These are phyloP conservation scores for Mycena olivaceomarginata DNA, from an alignment of 768 basidiomycete genomes.

Conservation along the genomic window DNA sequence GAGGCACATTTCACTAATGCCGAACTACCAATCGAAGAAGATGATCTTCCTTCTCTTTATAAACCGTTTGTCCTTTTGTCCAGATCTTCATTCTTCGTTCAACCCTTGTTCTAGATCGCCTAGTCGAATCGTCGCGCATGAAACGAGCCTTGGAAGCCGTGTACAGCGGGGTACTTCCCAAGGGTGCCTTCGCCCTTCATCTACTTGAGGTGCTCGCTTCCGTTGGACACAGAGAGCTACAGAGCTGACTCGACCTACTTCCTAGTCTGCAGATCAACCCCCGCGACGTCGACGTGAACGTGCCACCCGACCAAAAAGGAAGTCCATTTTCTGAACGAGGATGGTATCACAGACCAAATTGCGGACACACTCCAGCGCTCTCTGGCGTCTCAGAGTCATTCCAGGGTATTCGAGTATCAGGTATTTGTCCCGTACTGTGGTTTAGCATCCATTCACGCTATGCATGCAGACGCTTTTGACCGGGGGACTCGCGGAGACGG, in stretches of 20 bases:
- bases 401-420: slow-evolving; percentile 85
- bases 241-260: slow-evolving; percentile 1
- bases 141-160: slow-evolving; percentile 92
- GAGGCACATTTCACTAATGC: slow-evolving; percentile 89
- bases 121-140: slow-evolving; percentile 92
- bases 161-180: slow-evolving; percentile 91
- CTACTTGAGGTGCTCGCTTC: slow-evolving; percentile 85
- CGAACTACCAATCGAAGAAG: slow-evolving; percentile 94
- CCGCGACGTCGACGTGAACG: slow-evolving; percentile 94
- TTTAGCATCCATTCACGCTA: not conserved
- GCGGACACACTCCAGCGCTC: slow-evolving; percentile 82
- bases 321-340: slow-evolving; percentile 96
- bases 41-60: slow-evolving; percentile 93
- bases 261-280: slow-evolving; percentile 89
- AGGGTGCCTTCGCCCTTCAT: slow-evolving; percentile 93
- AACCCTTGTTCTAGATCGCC: slow-evolving; percentile 76
- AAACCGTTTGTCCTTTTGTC: slow-evolving; percentile 78
- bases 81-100: not conserved
- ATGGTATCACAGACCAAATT: slow-evolving; percentile 86
- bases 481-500: slow-evolving; percentile 64
- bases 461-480: slow-evolving; percentile 74
- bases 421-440: slow-evolving; percentile 52
- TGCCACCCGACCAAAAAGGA: slow-evolving; percentile 99
- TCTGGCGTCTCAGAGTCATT: slow-evolving; percentile 78
- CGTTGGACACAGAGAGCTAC: not conserved